Percentiles rank a stretch among this genome's conserved stretches.
Evolutionary conservation across 805 yeast genomes (phyloP).

Genomic region (Suhomyces kilbournensis): DNA sequence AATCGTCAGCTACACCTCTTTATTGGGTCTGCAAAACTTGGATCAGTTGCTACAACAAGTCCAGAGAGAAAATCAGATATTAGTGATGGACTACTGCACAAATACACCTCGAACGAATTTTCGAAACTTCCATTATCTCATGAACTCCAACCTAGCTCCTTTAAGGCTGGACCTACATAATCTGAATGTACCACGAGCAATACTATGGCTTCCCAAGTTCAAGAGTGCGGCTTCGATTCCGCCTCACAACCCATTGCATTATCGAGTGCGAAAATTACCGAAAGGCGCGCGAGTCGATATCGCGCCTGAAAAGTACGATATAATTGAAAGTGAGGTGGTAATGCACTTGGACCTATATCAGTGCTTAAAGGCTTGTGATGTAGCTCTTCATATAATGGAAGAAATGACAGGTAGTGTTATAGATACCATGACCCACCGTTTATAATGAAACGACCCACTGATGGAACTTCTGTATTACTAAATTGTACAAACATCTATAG

Average conservation of each 20-base stretch:
- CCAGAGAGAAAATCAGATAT: background rate
- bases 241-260: background rate
- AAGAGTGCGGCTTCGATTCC: slow-evolving; percentile 2
- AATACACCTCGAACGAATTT: background rate
- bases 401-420: background rate
- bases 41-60: background rate
- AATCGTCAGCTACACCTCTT: slow-evolving; percentile 6
- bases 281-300: background rate
- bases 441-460: background rate
- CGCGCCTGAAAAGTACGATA: background rate
- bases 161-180: background rate
- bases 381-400: background rate
- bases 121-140: background rate
- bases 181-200: slow-evolving; percentile 1
- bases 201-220: slow-evolving; percentile 20
- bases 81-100: slow-evolving; percentile 3
- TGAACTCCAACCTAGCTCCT: slow-evolving; percentile 3
- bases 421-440: background rate
- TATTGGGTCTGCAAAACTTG: background rate
- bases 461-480: background rate
- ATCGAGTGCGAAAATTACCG: background rate
- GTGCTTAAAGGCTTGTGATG: slow-evolving; percentile 13
- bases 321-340: slow-evolving; percentile 4
- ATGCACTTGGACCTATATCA: slow-evolving; percentile 14
- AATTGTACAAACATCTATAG: background rate